Evolutionary conservation across 805 yeast species (phyloP), one percentile per base, ranked within the genome.

Genomic region (Vanderwaltozyma polyspora): DNA sequence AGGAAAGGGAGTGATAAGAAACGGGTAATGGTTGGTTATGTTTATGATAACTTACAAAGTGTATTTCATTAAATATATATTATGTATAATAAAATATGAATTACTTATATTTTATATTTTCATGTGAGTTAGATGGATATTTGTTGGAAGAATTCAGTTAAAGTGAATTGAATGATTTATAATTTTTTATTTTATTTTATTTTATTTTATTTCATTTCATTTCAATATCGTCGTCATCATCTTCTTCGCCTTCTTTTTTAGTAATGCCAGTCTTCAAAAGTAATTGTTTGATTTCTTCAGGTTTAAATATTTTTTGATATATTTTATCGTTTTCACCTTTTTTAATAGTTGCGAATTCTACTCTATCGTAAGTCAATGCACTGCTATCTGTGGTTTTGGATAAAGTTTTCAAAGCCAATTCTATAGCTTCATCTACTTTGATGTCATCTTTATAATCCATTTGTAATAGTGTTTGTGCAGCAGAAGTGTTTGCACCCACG

Each of bases 401-500:
- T 42, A 91, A 70, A 26, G 91, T 93, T 62, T 86, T 85, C 54
- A 91, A 68, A 7, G 96, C 96, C 55, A 91, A 67, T 45, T 79
- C 83, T 39, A 83, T 72, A 4, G 95, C 96, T 34, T 79, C 93
- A 31, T 72, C 68, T 42, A 83, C 60, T 16, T 69, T 58, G 47
- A 84, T 60, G 37, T 81, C 91, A 48, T 83, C 89, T 55, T 81
- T 85, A 66, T 83, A 91, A 50, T 91, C 98, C 64, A 87, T 94
- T 62, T 91, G 91, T 54, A 91, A 69, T 43, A 91, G 64, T 1
- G 98, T 89, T 64, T 91, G 98, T 1, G 96, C 96, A 29, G 95
- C 87, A 6, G 94, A 74, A 43, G 85, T 86, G 64, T 91, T 91
- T 33, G 96, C 95, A 28, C 99, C 99, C 40, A 91, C 87, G 48